Evolutionary conservation across 2,329 filamentous ascomycete genomes (phyloP).

Genomic region (Aspergillus tubingensis): DNA sequence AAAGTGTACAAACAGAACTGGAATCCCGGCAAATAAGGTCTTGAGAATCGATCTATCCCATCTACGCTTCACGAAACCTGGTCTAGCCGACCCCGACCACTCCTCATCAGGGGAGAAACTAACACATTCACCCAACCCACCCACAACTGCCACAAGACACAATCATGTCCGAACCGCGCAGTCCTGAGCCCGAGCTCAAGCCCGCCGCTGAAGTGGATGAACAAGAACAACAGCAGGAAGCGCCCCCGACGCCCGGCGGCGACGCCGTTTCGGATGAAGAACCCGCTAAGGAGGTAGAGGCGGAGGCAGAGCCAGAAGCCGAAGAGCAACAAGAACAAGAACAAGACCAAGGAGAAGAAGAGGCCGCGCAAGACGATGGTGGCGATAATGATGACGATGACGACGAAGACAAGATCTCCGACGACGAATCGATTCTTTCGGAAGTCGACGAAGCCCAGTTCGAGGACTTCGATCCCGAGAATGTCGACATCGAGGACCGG

Average conservation of each 20-base stretch:
- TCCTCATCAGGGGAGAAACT: not conserved
- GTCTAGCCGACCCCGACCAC: constrained; percentile 4
- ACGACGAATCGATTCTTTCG: constrained; percentile 63
- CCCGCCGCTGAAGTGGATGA: constrained; percentile 25
- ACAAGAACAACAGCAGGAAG: constrained; percentile 4
- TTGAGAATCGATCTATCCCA: no score
- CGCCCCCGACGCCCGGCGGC: constrained; percentile 30
- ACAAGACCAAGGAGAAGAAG: not conserved
- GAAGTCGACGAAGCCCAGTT: constrained; percentile 68
- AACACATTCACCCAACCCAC: not conserved
- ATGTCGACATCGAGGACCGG: constrained; percentile 62
- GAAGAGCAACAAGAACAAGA: not conserved
- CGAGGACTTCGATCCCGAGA: constrained; percentile 63
- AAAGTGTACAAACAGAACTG: no score
- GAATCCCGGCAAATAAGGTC: no score
- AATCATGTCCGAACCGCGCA: constrained; percentile 38
- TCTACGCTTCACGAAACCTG: no score
- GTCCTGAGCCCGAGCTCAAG: constrained; percentile 34
- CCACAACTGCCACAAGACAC: not conserved
- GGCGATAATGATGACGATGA: constrained; percentile 26
- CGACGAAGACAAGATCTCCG: constrained; percentile 47
- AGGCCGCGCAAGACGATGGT: constrained; percentile 25
- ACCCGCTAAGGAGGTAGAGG: constrained; percentile 8
- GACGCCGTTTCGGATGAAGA: constrained; percentile 23
- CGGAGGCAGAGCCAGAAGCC: not conserved